Evolutionary conservation across 2,329 filamentous ascomycete genomes (phyloP), one percentile per base, ranked within the genome.

Genomic region (Leptographium wingfieldii): DNA sequence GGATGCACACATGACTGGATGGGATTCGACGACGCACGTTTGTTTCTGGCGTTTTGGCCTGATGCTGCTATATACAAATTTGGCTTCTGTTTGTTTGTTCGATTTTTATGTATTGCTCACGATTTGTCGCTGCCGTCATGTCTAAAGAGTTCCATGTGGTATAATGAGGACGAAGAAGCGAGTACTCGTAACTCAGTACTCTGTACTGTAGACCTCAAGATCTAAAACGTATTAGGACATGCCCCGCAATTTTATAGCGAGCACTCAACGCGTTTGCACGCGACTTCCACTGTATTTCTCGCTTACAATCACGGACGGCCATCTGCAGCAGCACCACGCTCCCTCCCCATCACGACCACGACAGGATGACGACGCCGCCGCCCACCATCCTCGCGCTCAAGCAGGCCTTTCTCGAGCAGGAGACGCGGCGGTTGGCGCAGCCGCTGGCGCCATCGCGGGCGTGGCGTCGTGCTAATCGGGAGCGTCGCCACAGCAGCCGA

Each of bases 371-470:
- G 29, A 60, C 70, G 7, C 71, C 77, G 1, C 80, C 81, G 3
- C 22, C 22, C 22, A 84, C 83, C 2, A 77, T 85, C 63, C 75
- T 84, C 55, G 75, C 81, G 29, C 74, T 85, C 59, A 90, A 90
- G 69, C 80, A 83, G 56, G 68, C 76, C 62, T 90, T 90, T 69
- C 75, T 89, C 43, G 75, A 76, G 53, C 71, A 77, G 6, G 85
- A 88, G 67, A 85, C 82, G 59, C 81, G 82, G 12, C 74, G 82
- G 38, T 78, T 90, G 55, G 81, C 84, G 0, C 80, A 82, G 65
- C 77, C 80, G 14, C 76, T 86, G 60, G 67, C 74, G 14, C 81
- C 81, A 0, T 82, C 84, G 1, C 74, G 76, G 43, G 68, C 77
- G 61, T 82, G 84, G 77, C 77, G 74, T 58, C 68, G 71, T 12